These are phyloP conservation scores for Boletellus sp. DNA, from an alignment of 768 basidiomycete genomes.

Conservation along the genomic window DNA sequence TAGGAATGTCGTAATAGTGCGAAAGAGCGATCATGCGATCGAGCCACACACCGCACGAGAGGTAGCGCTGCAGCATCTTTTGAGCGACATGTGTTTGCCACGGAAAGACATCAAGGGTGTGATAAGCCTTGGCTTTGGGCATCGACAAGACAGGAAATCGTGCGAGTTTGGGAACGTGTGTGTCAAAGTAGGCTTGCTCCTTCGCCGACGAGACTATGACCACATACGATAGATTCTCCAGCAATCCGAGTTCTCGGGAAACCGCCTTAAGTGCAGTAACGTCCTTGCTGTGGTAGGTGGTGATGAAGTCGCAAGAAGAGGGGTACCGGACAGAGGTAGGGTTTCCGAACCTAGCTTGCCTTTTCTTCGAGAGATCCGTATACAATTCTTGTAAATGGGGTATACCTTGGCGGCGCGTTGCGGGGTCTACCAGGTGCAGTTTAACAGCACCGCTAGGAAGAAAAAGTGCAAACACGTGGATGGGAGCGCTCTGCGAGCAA, in stretches of 20 bases:
- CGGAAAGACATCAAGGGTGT: constrained; percentile 75
- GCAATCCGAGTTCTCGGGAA: constrained; percentile 76
- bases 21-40: constrained; percentile 76
- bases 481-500: constrained; percentile 61
- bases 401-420: constrained; percentile 80
- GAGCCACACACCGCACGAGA: constrained; percentile 74
- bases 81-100: constrained; percentile 84
- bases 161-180: constrained; percentile 59
- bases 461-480: constrained; percentile 90
- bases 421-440: constrained; percentile 88
- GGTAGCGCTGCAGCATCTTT: constrained; percentile 82
- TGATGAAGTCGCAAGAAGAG: constrained; percentile 52
- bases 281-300: constrained; percentile 77
- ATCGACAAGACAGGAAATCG: constrained; percentile 89
- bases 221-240: constrained; percentile 70
- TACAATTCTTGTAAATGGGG: constrained; percentile 76
- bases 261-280: constrained; percentile 78
- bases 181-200: constrained; percentile 80
- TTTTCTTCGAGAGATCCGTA: constrained; percentile 53
- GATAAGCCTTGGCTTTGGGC: constrained; percentile 73
- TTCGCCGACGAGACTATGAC: constrained; percentile 85
- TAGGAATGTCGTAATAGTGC: constrained; percentile 87
- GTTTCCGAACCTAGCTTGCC: constrained; percentile 37
- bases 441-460: constrained; percentile 65
- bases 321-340: constrained; percentile 63